phyloP scores from a whole-genome alignment of 257 asterid species.

The Solanum neorickii region DNA sequence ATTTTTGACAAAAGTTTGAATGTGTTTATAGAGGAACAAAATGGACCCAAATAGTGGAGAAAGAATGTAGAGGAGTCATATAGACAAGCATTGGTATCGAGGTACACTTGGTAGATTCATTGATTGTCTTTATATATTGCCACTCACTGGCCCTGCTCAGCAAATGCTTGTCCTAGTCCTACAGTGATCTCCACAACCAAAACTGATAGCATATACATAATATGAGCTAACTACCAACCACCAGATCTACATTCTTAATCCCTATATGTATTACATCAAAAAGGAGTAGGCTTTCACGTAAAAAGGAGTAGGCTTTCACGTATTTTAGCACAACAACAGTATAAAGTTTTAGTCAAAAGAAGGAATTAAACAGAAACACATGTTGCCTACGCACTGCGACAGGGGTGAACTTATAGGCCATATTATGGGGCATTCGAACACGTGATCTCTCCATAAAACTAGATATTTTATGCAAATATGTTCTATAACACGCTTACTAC shows the following conservation, averaged over 20 bases:
- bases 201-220: not conserved
- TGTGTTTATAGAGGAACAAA: not conserved
- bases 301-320: not conserved
- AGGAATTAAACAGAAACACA: not conserved
- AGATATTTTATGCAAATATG: not conserved
- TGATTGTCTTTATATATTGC: not conserved
- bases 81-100: not conserved
- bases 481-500: not conserved
- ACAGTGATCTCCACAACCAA: not conserved
- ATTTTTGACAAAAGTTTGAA: not conserved
- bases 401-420: not conserved
- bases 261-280: not conserved
- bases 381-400: not conserved
- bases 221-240: not conserved
- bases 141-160: not conserved
- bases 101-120: not conserved
- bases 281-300: not conserved
- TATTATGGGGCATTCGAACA: not conserved
- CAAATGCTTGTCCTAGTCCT: not conserved
- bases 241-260: not conserved
- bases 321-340: not conserved
- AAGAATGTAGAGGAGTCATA: not conserved
- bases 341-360: not conserved
- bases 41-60: not conserved
- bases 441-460: not conserved